Conservation (phyloP, 2,329 filamentous ascomycete genomes). For the Metarhizium humberi region DNA sequence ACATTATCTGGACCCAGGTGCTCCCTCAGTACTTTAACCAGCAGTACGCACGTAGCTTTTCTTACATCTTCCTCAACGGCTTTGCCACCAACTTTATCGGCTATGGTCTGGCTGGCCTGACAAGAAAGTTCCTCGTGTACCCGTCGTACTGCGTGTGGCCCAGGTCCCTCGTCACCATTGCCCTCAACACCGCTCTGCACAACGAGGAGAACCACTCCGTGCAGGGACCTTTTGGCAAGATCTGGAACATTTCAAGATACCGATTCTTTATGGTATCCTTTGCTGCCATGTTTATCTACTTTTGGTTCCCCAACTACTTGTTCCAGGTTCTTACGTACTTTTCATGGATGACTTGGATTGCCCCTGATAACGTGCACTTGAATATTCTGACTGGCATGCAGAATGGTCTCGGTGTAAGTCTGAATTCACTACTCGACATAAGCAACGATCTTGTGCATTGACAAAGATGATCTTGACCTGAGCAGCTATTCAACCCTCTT, state of each 20-base stretch:
- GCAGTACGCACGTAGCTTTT: conserved; percentile 34
- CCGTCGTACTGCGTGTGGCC: conserved; percentile 47
- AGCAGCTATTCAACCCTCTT: conserved; percentile 23
- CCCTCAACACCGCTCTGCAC: conserved; percentile 40
- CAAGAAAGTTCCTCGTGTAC: conserved; percentile 41
- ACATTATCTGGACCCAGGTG: conserved; percentile 40
- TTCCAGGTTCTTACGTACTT: conserved; percentile 38
- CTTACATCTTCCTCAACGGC: conserved; percentile 40
- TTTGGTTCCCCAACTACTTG: conserved; percentile 44
- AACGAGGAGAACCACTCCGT: conserved; percentile 23
- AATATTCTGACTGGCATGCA: conserved; percentile 26
- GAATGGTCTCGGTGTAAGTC: conserved; percentile 24
- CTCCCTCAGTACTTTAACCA: conserved; percentile 42
- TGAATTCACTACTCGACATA: neutral
- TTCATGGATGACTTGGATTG: conserved; percentile 46
- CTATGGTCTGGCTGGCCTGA: conserved; percentile 43
- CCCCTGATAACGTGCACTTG: conserved; percentile 29
- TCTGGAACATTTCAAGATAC: conserved; percentile 33
- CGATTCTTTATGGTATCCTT: conserved; percentile 37
- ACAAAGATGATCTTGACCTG: neutral
- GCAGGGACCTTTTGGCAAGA: conserved; percentile 18
- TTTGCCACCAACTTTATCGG: conserved; percentile 46
- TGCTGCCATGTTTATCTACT: conserved; percentile 40
- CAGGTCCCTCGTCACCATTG: conserved; percentile 37
- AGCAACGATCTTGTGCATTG: neutral